A percentile compares a stretch with the other conserved stretches of the same genome.
These are phyloP conservation scores for Stemphylium vesicarium DNA, from an alignment of 2,329 filamentous ascomycete species.

Conservation along the genomic window DNA sequence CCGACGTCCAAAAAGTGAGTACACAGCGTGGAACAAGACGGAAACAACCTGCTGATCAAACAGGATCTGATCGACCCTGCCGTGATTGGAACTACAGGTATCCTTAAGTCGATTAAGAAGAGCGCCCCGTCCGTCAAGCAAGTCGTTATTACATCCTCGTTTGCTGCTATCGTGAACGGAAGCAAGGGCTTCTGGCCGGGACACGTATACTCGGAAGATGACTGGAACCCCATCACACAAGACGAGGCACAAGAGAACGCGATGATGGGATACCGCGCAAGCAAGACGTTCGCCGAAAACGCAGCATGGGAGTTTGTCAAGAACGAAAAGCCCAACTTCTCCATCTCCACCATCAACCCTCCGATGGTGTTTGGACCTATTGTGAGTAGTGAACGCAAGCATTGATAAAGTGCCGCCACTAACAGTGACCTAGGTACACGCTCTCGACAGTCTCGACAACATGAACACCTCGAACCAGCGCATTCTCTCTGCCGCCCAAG, in stretches of 20 bases:
- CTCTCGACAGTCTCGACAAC: slow-evolving; percentile 66
- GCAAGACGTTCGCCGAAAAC: slow-evolving; percentile 68
- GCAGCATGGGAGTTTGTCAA: slow-evolving; percentile 61
- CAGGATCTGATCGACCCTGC: slow-evolving; percentile 64
- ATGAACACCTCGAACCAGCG: slow-evolving; percentile 78
- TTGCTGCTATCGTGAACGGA: slow-evolving; percentile 67
- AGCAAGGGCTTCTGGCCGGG: slow-evolving; percentile 59
- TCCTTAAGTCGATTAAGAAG: slow-evolving; percentile 63
- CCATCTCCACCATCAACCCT: slow-evolving; percentile 57
- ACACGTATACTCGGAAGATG: slow-evolving; percentile 60
- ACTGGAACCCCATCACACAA: slow-evolving; percentile 65
- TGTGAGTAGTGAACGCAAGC: slow-evolving; percentile 33
- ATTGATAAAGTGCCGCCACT: background rate
- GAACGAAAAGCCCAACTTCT: slow-evolving; percentile 59
- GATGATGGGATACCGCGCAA: slow-evolving; percentile 57
- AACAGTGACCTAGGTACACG: slow-evolving; percentile 51
- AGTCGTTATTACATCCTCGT: slow-evolving; percentile 74
- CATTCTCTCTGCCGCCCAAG: slow-evolving; percentile 68
- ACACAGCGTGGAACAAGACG: too few relatives aligned
- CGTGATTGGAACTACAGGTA: slow-evolving; percentile 67
- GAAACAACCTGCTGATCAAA: slow-evolving; percentile 3
- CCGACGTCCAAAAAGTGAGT: slow-evolving; percentile 69
- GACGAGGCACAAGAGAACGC: slow-evolving; percentile 56
- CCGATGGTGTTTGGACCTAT: slow-evolving; percentile 60
- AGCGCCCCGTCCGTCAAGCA: slow-evolving; percentile 67